phyloP scores from a whole-genome alignment of 139 green algal genomes.

The Picochlorum sp. region DNA sequence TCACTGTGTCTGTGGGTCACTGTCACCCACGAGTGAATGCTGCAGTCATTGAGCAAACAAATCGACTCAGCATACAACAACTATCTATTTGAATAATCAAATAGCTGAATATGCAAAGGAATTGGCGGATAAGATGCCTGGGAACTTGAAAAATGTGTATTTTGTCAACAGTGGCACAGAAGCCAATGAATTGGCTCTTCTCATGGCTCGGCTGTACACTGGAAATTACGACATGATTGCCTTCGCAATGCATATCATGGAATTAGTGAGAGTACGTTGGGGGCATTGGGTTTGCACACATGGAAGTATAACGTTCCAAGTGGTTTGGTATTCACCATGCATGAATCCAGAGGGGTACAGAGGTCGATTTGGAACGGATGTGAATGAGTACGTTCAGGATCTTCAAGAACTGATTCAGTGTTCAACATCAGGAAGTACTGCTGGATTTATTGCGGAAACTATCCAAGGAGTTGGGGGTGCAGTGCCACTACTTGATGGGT shows the following conservation, averaged over 20 bases:
- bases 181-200: conserved; percentile 82
- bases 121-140: conserved; percentile 52
- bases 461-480: conserved; percentile 90
- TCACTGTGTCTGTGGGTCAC: conserved; percentile 90
- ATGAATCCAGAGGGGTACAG: conserved; percentile 90
- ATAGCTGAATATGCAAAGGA: conserved; percentile 51
- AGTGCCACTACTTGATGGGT: conserved; percentile 70
- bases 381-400: conserved; percentile 60
- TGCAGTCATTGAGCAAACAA: conserved; percentile 36
- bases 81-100: conserved; percentile 63
- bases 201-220: conserved; percentile 52
- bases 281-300: conserved; percentile 73
- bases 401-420: conserved; percentile 58
- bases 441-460: conserved; percentile 87
- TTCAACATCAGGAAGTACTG: conserved; percentile 61
- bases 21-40: conserved; percentile 58
- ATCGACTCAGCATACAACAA: conserved; percentile 68
- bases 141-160: conserved; percentile 42
- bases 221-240: conserved; percentile 82
- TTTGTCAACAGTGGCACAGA: conserved; percentile 72
- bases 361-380: conserved; percentile 78
- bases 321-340: conserved; percentile 81
- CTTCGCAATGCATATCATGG: conserved; percentile 94
- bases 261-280: conserved; percentile 77
- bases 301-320: conserved; percentile 85